phyloP scores from a whole-genome alignment of 768 basidiomycete species.

The Termitomyces sp. region DNA sequence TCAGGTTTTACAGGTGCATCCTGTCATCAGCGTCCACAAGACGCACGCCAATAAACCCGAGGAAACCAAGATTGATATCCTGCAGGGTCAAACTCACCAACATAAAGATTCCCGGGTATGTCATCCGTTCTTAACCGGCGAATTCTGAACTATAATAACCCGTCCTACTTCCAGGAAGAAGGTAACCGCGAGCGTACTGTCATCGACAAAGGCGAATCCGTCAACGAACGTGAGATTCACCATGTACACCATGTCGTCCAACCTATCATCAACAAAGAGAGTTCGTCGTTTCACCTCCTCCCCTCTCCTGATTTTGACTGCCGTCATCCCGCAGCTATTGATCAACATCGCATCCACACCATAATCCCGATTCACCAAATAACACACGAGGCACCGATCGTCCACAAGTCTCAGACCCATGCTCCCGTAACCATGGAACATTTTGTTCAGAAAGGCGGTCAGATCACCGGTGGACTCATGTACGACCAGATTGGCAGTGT shows the following conservation, averaged over 20 bases:
- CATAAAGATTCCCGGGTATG: background rate
- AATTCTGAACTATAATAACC: background rate
- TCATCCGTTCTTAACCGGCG: background rate
- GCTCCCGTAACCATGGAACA: constrained; percentile 28
- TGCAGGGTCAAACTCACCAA: background rate
- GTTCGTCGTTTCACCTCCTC: constrained; percentile 11
- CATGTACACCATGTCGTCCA: constrained; percentile 36
- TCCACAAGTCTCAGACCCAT: constrained; percentile 31
- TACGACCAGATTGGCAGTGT: background rate
- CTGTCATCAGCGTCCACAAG: background rate
- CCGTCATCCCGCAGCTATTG: constrained; percentile 19
- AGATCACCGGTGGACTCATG: background rate
- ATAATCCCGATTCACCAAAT: constrained; percentile 32
- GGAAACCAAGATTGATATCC: too few relatives aligned
- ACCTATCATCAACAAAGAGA: constrained; percentile 35
- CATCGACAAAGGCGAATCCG: constrained; percentile 28
- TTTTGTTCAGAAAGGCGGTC: constrained; percentile 15
- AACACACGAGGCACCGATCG: constrained; percentile 32
- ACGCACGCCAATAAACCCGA: background rate
- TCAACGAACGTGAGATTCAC: constrained; percentile 29
- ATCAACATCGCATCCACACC: constrained; percentile 26
- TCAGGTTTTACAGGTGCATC: background rate
- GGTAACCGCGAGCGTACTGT: constrained; percentile 18
- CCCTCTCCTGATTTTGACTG: background rate
- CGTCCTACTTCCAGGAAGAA: background rate